Evolutionary conservation across 306 rosid genomes (phyloP), one percentile per base, ranked within the genome.

Genomic region (Pyrus pyrifolia): DNA sequence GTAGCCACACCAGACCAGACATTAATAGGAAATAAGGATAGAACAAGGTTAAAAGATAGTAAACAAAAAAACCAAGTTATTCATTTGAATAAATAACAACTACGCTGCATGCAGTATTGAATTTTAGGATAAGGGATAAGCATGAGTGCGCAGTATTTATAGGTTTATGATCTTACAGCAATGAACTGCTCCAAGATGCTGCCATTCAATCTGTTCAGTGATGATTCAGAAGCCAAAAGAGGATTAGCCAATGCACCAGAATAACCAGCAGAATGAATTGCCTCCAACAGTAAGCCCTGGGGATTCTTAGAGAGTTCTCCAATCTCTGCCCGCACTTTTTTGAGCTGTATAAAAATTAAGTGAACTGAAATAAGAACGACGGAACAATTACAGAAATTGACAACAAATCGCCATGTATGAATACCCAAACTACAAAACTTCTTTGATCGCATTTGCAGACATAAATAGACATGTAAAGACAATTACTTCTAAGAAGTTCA

Each of bases 231-330:
- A 82, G 93, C 99, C 88, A 96, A 72, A 83, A 93, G 99, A 83
- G 99, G 98, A 89, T 87, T 86, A 71, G 91, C 93, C 87, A 96
- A 85, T 74, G 97, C 97, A 75, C 99, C 99, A 68, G 89, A 69
- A 83, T 91, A 96, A 70, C 96, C 99, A 74, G 97, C 93, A 29
- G 99, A 93, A 82, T 92, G 99, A 82, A 93, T 80, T 73, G 94
- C 97, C 84, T 96, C 99, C 90, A 96, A 81, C 59, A 96, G 97
- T 85, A 96, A 82, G 66, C 94, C 96, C 73, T 93, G 98, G 58
- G 99, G 98, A 86, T 96, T 96, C 59, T 91, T 90, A 31, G 88
- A 72, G 72, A 89, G 88, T 78, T 91, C 99, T 38, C 77, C 90
- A 83, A 96, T 87, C 80, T 93, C 99, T 78, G 89, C 86, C 81